Base-by-base conservation (phyloP, 495 filamentous ascomycete species). In the Aspergillus asperescens region DNA sequence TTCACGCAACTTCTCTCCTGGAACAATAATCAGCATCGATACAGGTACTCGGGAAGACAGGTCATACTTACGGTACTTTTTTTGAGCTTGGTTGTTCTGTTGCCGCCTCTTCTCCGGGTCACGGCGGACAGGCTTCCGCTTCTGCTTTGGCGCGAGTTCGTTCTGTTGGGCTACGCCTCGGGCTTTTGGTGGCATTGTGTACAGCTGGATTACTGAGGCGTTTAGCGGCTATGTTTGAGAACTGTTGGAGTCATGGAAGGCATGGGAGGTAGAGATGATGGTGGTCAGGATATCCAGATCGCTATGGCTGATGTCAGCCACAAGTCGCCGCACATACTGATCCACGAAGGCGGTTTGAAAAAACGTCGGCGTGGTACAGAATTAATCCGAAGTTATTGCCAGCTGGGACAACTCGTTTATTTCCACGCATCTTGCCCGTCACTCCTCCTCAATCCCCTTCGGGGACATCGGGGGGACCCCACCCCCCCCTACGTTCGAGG, bases 81-180 rank as follows among this genome's bases (percentile, higher is more conserved):
- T 61, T 43, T 67, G 64, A 7, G 64, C 62, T 37, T 57, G 62
- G 15, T 61, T 50, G 23, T 67, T 67, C 57, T 67, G 64, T 55
- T 65, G 62, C 23, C 62, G 57, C 40, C 64, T 39, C 55, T 49
- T 61, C 47, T 67, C 62, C 3, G 60, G 62, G 53, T 64, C 59
- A 13, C 61, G 61, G 18, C 61, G 63, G 29, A 62, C 63, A 6
- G 63, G 62, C 23, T 64, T 64, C 44, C 63, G 54, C 41, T 61
- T 66, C 52, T 45, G 48, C 43, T 48, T 53, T 48, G 27, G 48
- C 51, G 32, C 47, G 50, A 39, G 46, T 54, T 47, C 48, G 3
- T 15, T 34, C 8, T 4, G 16, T 8, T 42, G 24, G 24, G 1
- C 18, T 0, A 15, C 12, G 10, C 43, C 18, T 28, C 27, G 34